A percentile compares a stretch with the other conserved stretches of the same genome.
Conservation (phyloP, 495 filamentous ascomycete species). For the Durotheca rogersii region DNA sequence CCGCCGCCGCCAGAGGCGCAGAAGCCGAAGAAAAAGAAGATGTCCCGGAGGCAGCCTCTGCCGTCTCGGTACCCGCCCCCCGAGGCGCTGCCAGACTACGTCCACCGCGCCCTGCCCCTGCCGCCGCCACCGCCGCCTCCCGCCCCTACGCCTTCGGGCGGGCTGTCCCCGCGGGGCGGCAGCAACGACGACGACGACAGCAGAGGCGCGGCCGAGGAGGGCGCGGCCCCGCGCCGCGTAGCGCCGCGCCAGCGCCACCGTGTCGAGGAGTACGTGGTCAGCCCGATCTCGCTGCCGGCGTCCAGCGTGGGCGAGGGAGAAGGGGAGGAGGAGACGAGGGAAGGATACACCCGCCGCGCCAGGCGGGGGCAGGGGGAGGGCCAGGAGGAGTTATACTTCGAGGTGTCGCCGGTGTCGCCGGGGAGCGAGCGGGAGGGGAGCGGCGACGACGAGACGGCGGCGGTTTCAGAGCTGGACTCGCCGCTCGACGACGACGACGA, state of each 20-base stretch:
- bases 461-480: background rate
- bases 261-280: constrained; percentile 10
- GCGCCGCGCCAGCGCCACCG: too few relatives aligned
- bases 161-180: too few relatives aligned
- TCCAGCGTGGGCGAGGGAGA: too few relatives aligned
- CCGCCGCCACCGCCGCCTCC: constrained; percentile 21
- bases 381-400: background rate
- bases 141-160: too few relatives aligned
- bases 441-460: constrained; percentile 4
- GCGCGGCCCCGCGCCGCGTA: too few relatives aligned
- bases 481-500: background rate
- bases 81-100: constrained; percentile 14
- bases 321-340: too few relatives aligned
- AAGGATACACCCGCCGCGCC: too few relatives aligned
- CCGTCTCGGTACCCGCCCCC: constrained; percentile 23
- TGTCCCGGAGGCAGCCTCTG: background rate
- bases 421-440: constrained; percentile 5
- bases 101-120: constrained; percentile 25
- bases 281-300: constrained; percentile 12
- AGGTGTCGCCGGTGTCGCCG: constrained; percentile 25
- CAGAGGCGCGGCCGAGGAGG: too few relatives aligned
- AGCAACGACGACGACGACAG: too few relatives aligned
- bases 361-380: background rate
- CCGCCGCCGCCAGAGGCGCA: background rate
- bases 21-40: background rate